phyloP scores from a whole-genome alignment of 805 yeast genomes.

The Spathaspora girioi region DNA sequence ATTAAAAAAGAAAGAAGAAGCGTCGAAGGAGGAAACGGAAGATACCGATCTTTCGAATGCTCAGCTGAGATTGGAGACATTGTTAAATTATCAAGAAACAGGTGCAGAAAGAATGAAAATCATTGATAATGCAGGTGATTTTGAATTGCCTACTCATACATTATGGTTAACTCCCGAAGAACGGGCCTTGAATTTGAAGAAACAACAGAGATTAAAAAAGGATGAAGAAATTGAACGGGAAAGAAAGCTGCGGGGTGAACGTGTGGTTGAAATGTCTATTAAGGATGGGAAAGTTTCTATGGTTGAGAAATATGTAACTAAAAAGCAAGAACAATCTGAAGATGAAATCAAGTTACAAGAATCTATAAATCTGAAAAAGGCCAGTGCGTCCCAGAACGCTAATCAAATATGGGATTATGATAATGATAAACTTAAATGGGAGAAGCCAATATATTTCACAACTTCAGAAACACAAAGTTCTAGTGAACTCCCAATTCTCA shows the following conservation, averaged over 20 bases:
- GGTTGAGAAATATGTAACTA: conserved; percentile 39
- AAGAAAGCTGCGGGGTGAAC: conserved; percentile 69
- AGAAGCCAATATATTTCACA: conserved; percentile 44
- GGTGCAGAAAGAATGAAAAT: conserved; percentile 88
- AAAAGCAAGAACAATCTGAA: conserved; percentile 20
- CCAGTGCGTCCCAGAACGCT: conserved; percentile 28
- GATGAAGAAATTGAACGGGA: conserved; percentile 59
- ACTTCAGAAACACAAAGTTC: not conserved
- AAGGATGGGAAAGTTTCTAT: conserved; percentile 75
- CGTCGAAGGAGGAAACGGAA: conserved; percentile 38
- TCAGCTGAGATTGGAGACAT: conserved; percentile 64
- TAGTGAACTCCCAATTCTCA: not conserved
- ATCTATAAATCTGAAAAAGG: conserved; percentile 19
- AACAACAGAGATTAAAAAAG: conserved; percentile 73
- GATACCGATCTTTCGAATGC: conserved; percentile 67
- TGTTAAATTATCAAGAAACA: conserved; percentile 77
- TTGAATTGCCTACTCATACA: conserved; percentile 53
- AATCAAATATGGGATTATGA: conserved; percentile 55
- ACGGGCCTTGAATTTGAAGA: conserved; percentile 80
- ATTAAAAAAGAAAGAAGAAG: conserved; percentile 18
- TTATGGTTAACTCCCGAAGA: conserved; percentile 88
- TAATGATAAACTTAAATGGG: conserved; percentile 52
- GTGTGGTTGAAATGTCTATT: conserved; percentile 73
- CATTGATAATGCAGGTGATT: conserved; percentile 91
- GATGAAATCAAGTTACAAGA: conserved; percentile 38